Conservation (phyloP, 1,284 basidiomycete species). For the Leccinum olivaceoglutinosum region DNA sequence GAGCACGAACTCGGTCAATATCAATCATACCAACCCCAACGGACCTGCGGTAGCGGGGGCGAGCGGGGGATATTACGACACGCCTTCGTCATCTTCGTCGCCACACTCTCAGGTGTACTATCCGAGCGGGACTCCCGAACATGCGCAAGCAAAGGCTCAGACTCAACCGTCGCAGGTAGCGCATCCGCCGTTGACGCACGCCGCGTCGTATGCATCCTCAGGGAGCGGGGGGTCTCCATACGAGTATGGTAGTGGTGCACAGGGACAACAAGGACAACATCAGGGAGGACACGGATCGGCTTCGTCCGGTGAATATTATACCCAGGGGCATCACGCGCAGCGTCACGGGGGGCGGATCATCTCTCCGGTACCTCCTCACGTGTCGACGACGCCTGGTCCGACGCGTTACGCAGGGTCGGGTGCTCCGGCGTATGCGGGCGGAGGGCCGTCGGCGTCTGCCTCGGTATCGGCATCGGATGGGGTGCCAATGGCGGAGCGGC, state of each 20-base stretch:
- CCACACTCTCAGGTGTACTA: conserved; percentile 26
- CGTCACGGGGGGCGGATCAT: conserved; percentile 19
- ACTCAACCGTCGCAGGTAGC: conserved; percentile 19
- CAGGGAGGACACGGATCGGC: conserved; percentile 8
- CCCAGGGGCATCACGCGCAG: conserved; percentile 15
- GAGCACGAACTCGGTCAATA: conserved; percentile 11
- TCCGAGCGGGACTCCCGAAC: conserved; percentile 12
- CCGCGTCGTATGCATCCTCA: conserved; percentile 21
- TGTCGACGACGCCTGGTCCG: conserved; percentile 8
- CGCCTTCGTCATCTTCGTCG: conserved; percentile 18
- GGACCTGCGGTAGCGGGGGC: conserved; percentile 10
- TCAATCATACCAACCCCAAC: conserved; percentile 6
- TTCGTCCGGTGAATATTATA: conserved; percentile 24
- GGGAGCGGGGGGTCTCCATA: conserved; percentile 24
- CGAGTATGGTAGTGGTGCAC: conserved; percentile 22
- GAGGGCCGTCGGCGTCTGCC: conserved; percentile 3
- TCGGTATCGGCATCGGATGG: conserved; percentile 10
- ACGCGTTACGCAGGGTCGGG: conserved; percentile 16
- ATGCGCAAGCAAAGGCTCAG: conserved; percentile 8
- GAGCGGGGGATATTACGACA: conserved; percentile 26
- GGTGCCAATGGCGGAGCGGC: conserved; percentile 11
- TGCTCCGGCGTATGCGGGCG: conserved; percentile 10
- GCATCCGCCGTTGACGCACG: conserved; percentile 15
- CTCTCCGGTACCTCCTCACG: conserved; percentile 18
- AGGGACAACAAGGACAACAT: conserved; percentile 7